A percentile compares a stretch with the other conserved stretches of the same genome.
Evolutionary conservation across 805 yeast species (phyloP).

Genomic region (Yamadazyma scolyti): DNA sequence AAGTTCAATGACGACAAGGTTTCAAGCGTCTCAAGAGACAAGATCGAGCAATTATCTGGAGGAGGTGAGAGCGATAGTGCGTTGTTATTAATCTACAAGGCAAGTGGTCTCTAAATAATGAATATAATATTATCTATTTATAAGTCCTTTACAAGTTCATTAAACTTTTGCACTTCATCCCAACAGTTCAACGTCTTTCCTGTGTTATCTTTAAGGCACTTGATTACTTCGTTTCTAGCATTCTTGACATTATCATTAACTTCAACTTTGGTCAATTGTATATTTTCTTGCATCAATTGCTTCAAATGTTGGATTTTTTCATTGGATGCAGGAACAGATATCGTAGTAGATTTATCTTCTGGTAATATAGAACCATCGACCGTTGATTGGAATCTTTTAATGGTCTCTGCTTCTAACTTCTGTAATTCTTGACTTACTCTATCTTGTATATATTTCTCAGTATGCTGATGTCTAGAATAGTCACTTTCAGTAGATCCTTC

Average conservation of each 20-base stretch:
- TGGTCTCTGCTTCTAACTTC: slow-evolving; percentile 50
- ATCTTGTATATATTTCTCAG: slow-evolving; percentile 63
- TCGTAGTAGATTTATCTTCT: slow-evolving; percentile 21
- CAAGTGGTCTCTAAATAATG: slow-evolving; percentile 53
- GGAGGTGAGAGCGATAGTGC: slow-evolving; percentile 99
- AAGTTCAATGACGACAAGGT: slow-evolving; percentile 93
- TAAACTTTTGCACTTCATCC: slow-evolving; percentile 73
- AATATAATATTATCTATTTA: slow-evolving; percentile 14
- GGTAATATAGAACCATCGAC: slow-evolving; percentile 36
- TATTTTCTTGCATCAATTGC: slow-evolving; percentile 30
- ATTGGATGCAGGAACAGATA: slow-evolving; percentile 28
- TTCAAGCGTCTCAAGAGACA: slow-evolving; percentile 69
- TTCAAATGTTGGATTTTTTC: slow-evolving; percentile 41
- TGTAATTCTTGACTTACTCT: slow-evolving; percentile 57
- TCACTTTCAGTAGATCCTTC: slow-evolving; percentile 63
- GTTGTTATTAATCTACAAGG: slow-evolving; percentile 79
- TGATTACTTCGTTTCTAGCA: slow-evolving; percentile 48
- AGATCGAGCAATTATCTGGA: slow-evolving; percentile 83
- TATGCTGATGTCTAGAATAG: slow-evolving; percentile 65
- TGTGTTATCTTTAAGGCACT: slow-evolving; percentile 60
- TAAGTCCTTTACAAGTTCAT: slow-evolving; percentile 49
- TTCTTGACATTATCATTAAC: slow-evolving; percentile 35
- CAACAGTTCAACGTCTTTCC: slow-evolving; percentile 76
- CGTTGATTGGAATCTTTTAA: slow-evolving; percentile 48
- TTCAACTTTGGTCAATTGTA: slow-evolving; percentile 27